These are phyloP conservation scores for Russula olivacea DNA, from an alignment of 768 basidiomycete species.

Conservation along the genomic window DNA sequence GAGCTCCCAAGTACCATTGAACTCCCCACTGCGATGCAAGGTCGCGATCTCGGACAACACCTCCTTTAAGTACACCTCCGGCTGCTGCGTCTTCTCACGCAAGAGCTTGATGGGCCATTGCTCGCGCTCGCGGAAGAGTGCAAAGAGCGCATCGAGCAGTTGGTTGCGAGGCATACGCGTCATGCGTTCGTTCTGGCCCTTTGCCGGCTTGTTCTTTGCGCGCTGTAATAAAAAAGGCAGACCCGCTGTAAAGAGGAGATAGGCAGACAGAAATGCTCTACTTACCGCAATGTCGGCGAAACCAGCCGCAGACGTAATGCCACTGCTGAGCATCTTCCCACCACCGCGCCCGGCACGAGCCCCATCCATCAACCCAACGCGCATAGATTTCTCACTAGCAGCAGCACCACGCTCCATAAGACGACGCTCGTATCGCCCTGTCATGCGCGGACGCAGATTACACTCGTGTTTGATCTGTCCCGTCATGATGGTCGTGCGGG, in stretches of 20 bases:
- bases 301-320: conserved; percentile 53
- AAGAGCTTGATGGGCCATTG: conserved; percentile 77
- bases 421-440: conserved; percentile 60
- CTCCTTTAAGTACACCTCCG: conserved; percentile 82
- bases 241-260: too few relatives aligned
- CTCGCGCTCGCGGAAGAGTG: conserved; percentile 68
- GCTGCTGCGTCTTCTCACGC: conserved; percentile 78
- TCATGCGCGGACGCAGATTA: conserved; percentile 62
- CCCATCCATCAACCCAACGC: conserved; percentile 71
- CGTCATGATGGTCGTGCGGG: conserved; percentile 71
- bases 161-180: conserved; percentile 89
- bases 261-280: conserved; percentile 11
- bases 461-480: conserved; percentile 80
- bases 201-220: conserved; percentile 59
- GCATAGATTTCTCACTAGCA: conserved; percentile 60
- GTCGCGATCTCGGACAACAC: conserved; percentile 69
- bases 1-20: conserved; percentile 76
- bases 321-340: conserved; percentile 74
- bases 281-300: conserved; percentile 66
- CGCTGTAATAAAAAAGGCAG: conserved; percentile 36
- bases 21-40: conserved; percentile 74
- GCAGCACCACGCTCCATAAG: conserved; percentile 61
- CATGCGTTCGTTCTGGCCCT: conserved; percentile 79
- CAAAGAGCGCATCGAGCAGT: conserved; percentile 77
- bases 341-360: conserved; percentile 64